Conservation (phyloP, 257 asterid genomes). For the Oldenlandia corymbosa region DNA sequence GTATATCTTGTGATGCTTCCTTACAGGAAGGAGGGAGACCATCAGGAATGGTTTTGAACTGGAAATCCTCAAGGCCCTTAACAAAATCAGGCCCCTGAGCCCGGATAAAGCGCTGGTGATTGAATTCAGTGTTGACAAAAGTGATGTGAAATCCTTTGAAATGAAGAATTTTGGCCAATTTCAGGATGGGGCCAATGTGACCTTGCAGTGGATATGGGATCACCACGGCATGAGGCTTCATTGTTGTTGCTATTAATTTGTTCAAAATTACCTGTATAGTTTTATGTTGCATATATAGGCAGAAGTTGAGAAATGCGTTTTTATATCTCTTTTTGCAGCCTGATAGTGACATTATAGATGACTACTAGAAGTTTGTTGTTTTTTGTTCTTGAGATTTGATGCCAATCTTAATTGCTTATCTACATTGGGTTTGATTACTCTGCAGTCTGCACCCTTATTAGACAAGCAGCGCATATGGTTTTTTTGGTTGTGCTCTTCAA, state of each 20-base stretch:
- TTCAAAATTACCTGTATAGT: neutral
- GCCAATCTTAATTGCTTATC: neutral
- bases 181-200: constrained; percentile 54
- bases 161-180: constrained; percentile 50
- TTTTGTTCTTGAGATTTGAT: neutral
- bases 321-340: neutral
- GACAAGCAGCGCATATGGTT: too few relatives aligned
- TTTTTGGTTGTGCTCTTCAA: too few relatives aligned
- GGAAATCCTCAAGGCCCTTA: constrained; percentile 39
- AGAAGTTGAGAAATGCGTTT: neutral
- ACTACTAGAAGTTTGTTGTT: too few relatives aligned
- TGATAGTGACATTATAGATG: neutral
- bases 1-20: constrained; percentile 63
- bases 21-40: constrained; percentile 56
- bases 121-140: constrained; percentile 67
- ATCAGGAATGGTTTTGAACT: constrained; percentile 53
- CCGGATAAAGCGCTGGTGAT: constrained; percentile 50
- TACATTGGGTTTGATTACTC: too few relatives aligned
- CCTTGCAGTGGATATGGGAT: constrained; percentile 79
- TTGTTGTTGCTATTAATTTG: neutral
- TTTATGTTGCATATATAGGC: neutral
- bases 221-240: constrained; percentile 52
- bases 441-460: too few relatives aligned
- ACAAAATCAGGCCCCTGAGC: constrained; percentile 52
- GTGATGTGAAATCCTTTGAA: constrained; percentile 57